Evolutionary conservation across 768 basidiomycete genomes (phyloP), one percentile per base, ranked within the genome.

Genomic region (Termitomyces sp.): DNA sequence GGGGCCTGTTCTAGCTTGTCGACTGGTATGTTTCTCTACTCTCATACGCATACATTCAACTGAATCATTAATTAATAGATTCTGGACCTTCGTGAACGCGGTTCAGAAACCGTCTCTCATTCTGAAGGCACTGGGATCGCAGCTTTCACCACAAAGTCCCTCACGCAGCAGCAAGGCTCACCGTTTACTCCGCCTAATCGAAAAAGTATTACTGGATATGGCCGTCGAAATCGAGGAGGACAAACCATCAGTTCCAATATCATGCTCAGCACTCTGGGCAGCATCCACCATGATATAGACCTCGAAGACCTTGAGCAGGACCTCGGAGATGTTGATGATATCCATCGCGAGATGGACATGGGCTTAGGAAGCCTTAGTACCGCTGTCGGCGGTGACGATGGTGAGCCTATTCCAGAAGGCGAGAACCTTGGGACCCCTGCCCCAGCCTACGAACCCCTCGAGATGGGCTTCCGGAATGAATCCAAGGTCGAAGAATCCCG

Each of bases 81-180:
- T 67, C 80, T 91, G 55, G 89, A 91, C 67, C 81, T 91, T 59
- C 87, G 87, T 28, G 86, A 91, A 66, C 85, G 89, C 56, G 87
- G 89, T 42, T 87, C 88, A 0, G 86, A 90, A 66, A 89, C 89
- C 8, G 86, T 85, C 19, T 79, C 82, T 1, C 85, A 88, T 65
- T 90, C 87, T 14, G 85, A 86, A 60, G 84, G 83, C n/a, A 83
- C 82, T 12, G 85, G 84, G 6, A 79, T 86, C 48, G 78, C 82
- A 12, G 83, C 82, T 1, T 86, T 86, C 57, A 83, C 84, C 23
- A 83, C 85, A 17, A 86, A 86, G 64, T 82, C 82, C 21, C 75
- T 80, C 59, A 73, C 78, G 44, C 75, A 83, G 64, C 75, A 81
- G 62, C 76, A 80, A 64, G 72, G 74, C 35, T 81, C 83, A 56